Evolutionary conservation across 805 yeast genomes (phyloP).

Genomic region (Candida hungchunana): DNA sequence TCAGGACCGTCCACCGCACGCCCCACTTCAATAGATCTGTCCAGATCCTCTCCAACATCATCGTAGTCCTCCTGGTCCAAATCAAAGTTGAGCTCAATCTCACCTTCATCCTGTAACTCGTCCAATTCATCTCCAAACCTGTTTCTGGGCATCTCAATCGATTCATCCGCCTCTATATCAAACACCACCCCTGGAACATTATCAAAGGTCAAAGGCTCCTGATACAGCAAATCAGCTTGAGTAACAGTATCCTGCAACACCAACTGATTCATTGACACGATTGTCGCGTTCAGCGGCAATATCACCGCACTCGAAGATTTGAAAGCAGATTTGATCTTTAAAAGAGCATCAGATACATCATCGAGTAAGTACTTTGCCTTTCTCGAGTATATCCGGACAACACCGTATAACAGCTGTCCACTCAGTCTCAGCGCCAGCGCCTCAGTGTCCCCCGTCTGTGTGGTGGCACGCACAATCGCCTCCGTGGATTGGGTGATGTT

Average conservation of each 20-base stretch:
- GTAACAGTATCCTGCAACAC: slow-evolving; percentile 76
- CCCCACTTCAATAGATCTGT: slow-evolving; percentile 33
- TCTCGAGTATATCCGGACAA: slow-evolving; percentile 79
- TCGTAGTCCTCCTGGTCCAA: slow-evolving; percentile 26
- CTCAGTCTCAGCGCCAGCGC: slow-evolving; percentile 77
- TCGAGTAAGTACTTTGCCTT: slow-evolving; percentile 80
- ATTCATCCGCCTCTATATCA: slow-evolving; percentile 40
- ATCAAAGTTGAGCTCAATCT: slow-evolving; percentile 48
- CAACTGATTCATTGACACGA: slow-evolving; percentile 54
- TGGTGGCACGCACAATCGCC: slow-evolving; percentile 51
- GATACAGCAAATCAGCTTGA: slow-evolving; percentile 66
- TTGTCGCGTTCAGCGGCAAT: slow-evolving; percentile 56
- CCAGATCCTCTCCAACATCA: slow-evolving; percentile 11
- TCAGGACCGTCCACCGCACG: slow-evolving; percentile 18
- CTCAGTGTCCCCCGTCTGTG: slow-evolving; percentile 30
- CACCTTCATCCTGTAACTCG: slow-evolving; percentile 36
- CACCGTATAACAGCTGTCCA: slow-evolving; percentile 83
- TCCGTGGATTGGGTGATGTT: slow-evolving; percentile 62
- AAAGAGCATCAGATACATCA: slow-evolving; percentile 74
- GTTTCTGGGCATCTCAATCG: slow-evolving; percentile 67
- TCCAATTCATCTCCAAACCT: slow-evolving; percentile 27
- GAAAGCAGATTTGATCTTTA: slow-evolving; percentile 68
- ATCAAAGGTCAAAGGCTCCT: slow-evolving; percentile 46
- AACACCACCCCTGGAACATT: slow-evolving; percentile 13
- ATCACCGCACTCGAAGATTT: slow-evolving; percentile 45